Conservation (phyloP, 192 early-diverging fungal genomes). For the Podochytrium sp. region DNA sequence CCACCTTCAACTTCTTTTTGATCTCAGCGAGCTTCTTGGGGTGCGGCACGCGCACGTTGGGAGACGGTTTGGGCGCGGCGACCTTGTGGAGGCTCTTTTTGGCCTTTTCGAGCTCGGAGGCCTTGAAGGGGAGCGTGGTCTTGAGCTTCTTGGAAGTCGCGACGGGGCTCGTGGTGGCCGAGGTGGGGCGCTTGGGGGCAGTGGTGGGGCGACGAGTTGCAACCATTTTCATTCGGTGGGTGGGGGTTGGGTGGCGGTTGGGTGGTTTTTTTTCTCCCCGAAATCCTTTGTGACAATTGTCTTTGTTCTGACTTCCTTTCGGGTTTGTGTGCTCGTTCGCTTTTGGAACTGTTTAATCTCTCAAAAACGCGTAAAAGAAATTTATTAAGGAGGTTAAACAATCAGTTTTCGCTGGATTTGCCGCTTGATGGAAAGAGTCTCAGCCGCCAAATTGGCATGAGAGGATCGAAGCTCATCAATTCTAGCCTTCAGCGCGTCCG, state of each 20-base stretch:
- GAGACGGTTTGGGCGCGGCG: neutral
- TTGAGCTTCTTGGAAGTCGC: neutral
- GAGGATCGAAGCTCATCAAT: constrained; percentile 36
- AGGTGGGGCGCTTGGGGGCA: neutral
- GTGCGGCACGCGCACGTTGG: constrained; percentile 15
- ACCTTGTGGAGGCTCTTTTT: constrained; percentile 13
- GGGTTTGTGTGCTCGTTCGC: neutral
- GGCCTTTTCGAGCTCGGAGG: neutral
- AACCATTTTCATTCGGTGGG: too few relatives aligned
- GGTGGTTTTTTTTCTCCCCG: too few relatives aligned
- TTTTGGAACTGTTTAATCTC: neutral
- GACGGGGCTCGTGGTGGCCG: neutral
- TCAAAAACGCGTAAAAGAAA: neutral
- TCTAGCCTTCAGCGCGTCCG: constrained; percentile 28
- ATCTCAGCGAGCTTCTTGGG: constrained; percentile 11
- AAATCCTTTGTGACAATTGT: neutral
- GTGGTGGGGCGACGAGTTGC: neutral
- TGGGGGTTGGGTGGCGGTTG: too few relatives aligned
- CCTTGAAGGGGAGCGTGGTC: neutral
- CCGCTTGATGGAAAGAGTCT: constrained; percentile 42
- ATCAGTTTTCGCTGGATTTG: constrained; percentile 43
- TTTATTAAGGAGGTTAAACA: constrained; percentile 8
- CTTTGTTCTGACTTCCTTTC: neutral
- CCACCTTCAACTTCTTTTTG: constrained; percentile 16
- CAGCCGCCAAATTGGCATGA: constrained; percentile 42